These are phyloP conservation scores for Solanum paucissectum DNA, from an alignment of 257 asterid genomes.

Conservation along the genomic window DNA sequence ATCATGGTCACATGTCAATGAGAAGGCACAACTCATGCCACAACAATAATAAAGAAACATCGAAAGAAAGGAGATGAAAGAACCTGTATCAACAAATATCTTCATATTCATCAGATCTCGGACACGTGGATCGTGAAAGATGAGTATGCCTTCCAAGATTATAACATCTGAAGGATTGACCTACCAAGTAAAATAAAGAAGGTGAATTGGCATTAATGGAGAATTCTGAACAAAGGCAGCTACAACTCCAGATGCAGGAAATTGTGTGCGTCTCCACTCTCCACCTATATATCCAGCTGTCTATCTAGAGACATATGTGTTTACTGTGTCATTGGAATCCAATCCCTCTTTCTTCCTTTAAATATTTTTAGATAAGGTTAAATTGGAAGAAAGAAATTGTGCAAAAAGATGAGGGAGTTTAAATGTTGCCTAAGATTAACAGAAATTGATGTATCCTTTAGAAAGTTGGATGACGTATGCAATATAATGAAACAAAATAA, in stretches of 20 bases:
- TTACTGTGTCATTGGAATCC: not conserved
- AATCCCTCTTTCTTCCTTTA: not conserved
- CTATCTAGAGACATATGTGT: not conserved
- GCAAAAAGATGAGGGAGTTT: not conserved
- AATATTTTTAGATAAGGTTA: not conserved
- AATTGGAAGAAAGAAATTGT: not conserved
- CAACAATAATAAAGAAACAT: not conserved
- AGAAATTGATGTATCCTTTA: not conserved
- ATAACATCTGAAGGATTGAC: constrained; percentile 98
- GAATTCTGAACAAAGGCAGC: not conserved
- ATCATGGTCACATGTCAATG: not conserved
- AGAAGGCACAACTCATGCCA: not conserved
- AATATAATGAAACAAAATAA: not conserved
- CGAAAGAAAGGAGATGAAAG: constrained; percentile 12
- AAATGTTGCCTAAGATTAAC: not conserved
- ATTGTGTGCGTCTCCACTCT: not conserved
- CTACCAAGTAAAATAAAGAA: constrained; percentile 27
- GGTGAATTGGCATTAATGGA: not conserved
- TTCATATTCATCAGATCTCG: constrained; percentile 90
- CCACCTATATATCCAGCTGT: not conserved
- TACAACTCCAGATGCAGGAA: not conserved
- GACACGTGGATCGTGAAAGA: constrained; percentile 87
- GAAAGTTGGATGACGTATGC: not conserved
- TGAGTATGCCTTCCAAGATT: constrained; percentile 93
- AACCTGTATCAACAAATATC: constrained; percentile 98